Percentiles rank a stretch among this genome's conserved stretches.
phyloP scores from a whole-genome alignment of 1,284 basidiomycete species.

The Lentinula novae-zelandiae region DNA sequence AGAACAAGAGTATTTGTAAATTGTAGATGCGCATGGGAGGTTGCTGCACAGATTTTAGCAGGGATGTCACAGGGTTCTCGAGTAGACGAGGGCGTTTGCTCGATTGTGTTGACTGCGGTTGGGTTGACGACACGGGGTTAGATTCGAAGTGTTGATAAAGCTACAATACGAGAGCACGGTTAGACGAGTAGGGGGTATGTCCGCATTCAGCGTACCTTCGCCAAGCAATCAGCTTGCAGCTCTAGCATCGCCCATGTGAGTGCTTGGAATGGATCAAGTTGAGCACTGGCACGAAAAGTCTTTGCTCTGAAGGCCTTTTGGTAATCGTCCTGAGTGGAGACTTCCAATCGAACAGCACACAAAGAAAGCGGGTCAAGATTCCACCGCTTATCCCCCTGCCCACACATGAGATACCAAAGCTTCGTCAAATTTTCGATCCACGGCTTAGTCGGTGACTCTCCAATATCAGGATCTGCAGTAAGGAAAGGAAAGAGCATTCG shows the following conservation, averaged over 20 bases:
- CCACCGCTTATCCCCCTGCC: conserved; percentile 62
- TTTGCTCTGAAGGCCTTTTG: conserved; percentile 48
- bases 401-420: conserved; percentile 20
- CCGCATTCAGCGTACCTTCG: conserved; percentile 45
- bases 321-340: conserved; percentile 13
- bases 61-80: conserved; percentile 56
- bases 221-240: conserved; percentile 78
- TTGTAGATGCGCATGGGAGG: conserved; percentile 43
- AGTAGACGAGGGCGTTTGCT: conserved; percentile 45
- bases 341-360: conserved; percentile 58
- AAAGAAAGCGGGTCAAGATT: conserved; percentile 61
- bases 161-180: conserved; percentile 32
- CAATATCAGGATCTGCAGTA: conserved; percentile 30
- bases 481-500: conserved; percentile 72
- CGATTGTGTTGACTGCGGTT: conserved; percentile 16
- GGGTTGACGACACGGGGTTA: conserved; percentile 35
- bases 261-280: conserved; percentile 69
- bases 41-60: conserved; percentile 40
- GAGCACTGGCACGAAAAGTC: conserved; percentile 70
- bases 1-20: conserved; percentile 81
- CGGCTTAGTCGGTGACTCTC: conserved; percentile 21
- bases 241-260: conserved; percentile 80
- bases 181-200: conserved; percentile 17
- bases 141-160: conserved; percentile 61
- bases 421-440: conserved; percentile 17